Evolutionary conservation across 2,329 filamentous ascomycete species (phyloP).

Genomic region (Coniochaeta hoffmannii): DNA sequence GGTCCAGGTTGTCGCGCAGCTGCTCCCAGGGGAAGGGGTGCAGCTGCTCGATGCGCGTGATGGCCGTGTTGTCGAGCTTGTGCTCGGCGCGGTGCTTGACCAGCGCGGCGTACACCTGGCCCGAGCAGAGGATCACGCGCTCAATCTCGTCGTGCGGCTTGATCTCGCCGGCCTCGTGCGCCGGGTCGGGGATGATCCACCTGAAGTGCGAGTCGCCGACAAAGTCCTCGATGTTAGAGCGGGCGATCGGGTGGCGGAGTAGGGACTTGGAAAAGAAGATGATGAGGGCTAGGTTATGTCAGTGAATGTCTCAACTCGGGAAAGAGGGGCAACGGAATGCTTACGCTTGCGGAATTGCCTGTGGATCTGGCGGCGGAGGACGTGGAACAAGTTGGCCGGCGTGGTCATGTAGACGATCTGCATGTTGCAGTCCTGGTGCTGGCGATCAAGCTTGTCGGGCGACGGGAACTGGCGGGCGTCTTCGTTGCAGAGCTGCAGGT

Average conservation of each 20-base stretch:
- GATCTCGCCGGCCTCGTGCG: conserved; percentile 68
- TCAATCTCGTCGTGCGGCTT: conserved; percentile 80
- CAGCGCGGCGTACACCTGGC: conserved; percentile 87
- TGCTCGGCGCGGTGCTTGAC: conserved; percentile 85
- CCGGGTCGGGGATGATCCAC: conserved; percentile 91
- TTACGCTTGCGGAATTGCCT: conserved; percentile 98
- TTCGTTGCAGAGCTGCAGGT: conserved; percentile 95
- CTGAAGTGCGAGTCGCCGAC: conserved; percentile 86
- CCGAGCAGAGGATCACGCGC: conserved; percentile 88
- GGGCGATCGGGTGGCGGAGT: conserved; percentile 86
- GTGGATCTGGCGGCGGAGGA: conserved; percentile 95
- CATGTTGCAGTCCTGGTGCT: conserved; percentile 99
- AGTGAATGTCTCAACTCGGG: conserved; percentile 15
- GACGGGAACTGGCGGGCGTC: conserved; percentile 90
- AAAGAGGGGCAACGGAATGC: conserved; percentile 25
- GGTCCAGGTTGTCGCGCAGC: conserved; percentile 92
- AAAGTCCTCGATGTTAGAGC: conserved; percentile 87
- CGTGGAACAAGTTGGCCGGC: conserved; percentile 92
- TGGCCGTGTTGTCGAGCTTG: conserved; percentile 81
- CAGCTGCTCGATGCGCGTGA: conserved; percentile 94
- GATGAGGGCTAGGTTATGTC: conserved; percentile 58
- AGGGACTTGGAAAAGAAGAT: conserved; percentile 99
- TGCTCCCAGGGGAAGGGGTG: conserved; percentile 99
- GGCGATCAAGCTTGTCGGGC: conserved; percentile 82
- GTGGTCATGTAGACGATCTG: conserved; percentile 98